A percentile compares a stretch with the other conserved stretches of the same genome.
These are phyloP conservation scores for Podaxis sp. DNA, from an alignment of 768 basidiomycete genomes.

Conservation along the genomic window DNA sequence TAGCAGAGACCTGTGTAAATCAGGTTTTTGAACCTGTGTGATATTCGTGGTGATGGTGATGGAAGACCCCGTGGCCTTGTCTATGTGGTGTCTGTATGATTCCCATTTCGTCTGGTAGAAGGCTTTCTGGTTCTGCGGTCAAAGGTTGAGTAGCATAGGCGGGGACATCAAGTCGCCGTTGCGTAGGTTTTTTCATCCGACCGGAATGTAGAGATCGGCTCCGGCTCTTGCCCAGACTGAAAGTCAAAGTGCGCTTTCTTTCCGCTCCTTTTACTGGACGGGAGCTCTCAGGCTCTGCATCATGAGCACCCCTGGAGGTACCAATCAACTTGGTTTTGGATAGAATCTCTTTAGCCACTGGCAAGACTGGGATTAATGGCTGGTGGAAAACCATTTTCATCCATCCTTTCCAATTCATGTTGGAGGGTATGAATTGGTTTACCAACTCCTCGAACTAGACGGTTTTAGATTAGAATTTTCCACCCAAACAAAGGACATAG, in stretches of 20 bases:
- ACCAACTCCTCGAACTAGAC: constrained; percentile 74
- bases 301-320: constrained; percentile 19
- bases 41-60: not conserved
- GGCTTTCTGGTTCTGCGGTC: constrained; percentile 40
- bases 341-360: constrained; percentile 75
- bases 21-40: not conserved
- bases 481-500: not conserved
- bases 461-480: not conserved
- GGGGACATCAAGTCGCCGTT: not conserved
- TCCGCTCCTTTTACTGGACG: not conserved
- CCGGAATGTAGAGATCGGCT: constrained; percentile 7
- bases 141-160: constrained; percentile 27
- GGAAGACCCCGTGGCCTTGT: not conserved
- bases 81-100: not conserved
- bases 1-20: too few species aligned
- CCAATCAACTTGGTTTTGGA: constrained; percentile 75
- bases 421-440: constrained; percentile 76
- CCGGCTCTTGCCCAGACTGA: not conserved
- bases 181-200: not conserved
- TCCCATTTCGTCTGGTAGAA: constrained; percentile 20
- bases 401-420: constrained; percentile 80
- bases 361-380: constrained; percentile 72
- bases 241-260: not conserved
- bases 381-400: constrained; percentile 82
- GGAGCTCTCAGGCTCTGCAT: not conserved